Conservation (phyloP, 2,329 filamentous ascomycete genomes). For the Beauveria australis region DNA sequence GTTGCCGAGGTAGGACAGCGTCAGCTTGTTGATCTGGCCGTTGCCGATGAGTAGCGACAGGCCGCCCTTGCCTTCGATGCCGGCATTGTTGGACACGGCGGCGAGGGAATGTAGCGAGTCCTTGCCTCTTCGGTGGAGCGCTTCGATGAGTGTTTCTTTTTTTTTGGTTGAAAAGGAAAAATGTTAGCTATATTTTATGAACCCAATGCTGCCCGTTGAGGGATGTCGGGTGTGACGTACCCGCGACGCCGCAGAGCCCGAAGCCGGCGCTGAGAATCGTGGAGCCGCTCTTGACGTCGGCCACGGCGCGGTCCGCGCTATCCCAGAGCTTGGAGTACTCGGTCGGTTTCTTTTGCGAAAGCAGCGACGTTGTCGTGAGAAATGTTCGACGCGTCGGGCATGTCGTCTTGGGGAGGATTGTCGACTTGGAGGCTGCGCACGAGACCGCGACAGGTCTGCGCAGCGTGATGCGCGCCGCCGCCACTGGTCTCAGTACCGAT, state of each 20-base stretch:
- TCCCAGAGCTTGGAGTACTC: conserved; percentile 38
- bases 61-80: conserved; percentile 58
- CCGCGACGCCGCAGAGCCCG: conserved; percentile 70
- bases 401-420: not conserved
- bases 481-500: conserved; percentile 1
- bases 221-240: conserved; percentile 25
- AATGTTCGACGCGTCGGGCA: not conserved
- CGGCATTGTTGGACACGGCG: conserved; percentile 75
- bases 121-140: conserved; percentile 51
- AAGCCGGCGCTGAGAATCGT: conserved; percentile 71
- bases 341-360: not conserved
- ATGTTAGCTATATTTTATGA: not conserved
- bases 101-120: conserved; percentile 60
- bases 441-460: not conserved
- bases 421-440: not conserved
- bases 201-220: not conserved
- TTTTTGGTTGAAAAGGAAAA: not conserved
- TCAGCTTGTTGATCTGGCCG: conserved; percentile 63
- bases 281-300: conserved; percentile 61
- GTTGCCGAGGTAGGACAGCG: conserved; percentile 67
- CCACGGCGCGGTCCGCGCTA: conserved; percentile 59
- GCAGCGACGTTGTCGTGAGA: not conserved
- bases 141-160: conserved; percentile 65
- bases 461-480: not conserved
- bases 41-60: conserved; percentile 60